Percentiles rank a stretch among this genome's conserved stretches.
phyloP scores from a whole-genome alignment of 1,284 basidiomycete genomes.

The Fomes fomentarius region DNA sequence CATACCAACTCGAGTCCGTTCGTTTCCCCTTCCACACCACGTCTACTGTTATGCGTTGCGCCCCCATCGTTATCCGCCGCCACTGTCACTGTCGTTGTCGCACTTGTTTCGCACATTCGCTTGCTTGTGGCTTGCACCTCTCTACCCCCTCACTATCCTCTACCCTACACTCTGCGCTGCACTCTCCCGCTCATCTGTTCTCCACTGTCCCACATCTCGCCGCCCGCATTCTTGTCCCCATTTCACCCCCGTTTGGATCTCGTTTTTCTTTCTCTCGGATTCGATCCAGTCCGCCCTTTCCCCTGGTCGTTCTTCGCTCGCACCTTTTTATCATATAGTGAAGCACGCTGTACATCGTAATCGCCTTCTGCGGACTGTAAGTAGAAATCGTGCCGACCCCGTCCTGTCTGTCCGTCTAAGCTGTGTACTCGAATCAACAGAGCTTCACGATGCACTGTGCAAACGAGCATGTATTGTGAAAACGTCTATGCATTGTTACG shows the following conservation, averaged over 20 bases:
- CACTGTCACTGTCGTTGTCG: conserved; percentile 12
- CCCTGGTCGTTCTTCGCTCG: conserved; percentile 8
- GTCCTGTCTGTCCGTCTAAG: neutral
- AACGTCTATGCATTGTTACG: too few species aligned
- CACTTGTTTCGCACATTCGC: conserved; percentile 10
- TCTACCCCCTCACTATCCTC: neutral
- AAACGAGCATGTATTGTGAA: too few species aligned
- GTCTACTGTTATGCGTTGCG: too few species aligned
- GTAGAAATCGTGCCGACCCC: conserved; percentile 9
- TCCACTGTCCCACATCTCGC: neutral
- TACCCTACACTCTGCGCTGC: neutral
- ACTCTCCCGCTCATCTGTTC: neutral
- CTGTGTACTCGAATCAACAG: too few species aligned
- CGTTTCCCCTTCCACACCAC: conserved; percentile 3
- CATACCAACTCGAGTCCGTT: conserved; percentile 15
- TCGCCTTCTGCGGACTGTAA: conserved; percentile 20
- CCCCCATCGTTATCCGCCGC: conserved; percentile 7
- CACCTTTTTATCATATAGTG: conserved; percentile 17
- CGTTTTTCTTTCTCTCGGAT: neutral
- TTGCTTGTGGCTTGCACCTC: conserved; percentile 2
- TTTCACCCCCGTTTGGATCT: neutral
- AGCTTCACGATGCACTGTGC: too few species aligned
- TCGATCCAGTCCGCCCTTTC: neutral
- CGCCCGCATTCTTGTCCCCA: neutral
- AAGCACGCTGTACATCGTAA: conserved; percentile 29